These are phyloP conservation scores for Boeremia lycopersici DNA, from an alignment of 2,329 filamentous ascomycete genomes.

Conservation along the genomic window DNA sequence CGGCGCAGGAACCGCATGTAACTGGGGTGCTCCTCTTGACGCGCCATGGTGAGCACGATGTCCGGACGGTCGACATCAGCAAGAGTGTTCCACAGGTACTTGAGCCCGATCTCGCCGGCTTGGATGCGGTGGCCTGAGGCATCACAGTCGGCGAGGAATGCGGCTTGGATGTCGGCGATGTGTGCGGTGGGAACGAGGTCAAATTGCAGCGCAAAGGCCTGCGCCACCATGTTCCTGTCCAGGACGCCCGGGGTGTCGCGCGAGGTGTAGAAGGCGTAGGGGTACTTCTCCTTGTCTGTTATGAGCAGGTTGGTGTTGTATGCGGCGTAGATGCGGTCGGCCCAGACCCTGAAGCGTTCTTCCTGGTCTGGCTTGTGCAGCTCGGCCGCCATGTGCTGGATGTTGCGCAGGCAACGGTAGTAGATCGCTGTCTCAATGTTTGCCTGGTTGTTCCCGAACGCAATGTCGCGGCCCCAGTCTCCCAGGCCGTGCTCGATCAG, in stretches of 20 bases:
- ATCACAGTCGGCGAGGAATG: slow-evolving; percentile 36
- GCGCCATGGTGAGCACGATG: slow-evolving; percentile 52
- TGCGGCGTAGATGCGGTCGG: slow-evolving; percentile 25
- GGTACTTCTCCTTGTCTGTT: slow-evolving; percentile 31
- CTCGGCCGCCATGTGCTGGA: slow-evolving; percentile 45
- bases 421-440: slow-evolving; percentile 55
- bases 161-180: slow-evolving; percentile 32
- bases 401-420: slow-evolving; percentile 48
- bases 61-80: slow-evolving; percentile 46
- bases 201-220: slow-evolving; percentile 49
- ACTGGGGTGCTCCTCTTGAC: slow-evolving; percentile 56
- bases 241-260: slow-evolving; percentile 40
- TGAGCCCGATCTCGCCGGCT: slow-evolving; percentile 52
- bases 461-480: slow-evolving; percentile 53
- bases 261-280: slow-evolving; percentile 50
- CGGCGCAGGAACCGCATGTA: slow-evolving; percentile 57
- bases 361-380: slow-evolving; percentile 19
- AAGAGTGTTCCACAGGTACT: slow-evolving; percentile 52
- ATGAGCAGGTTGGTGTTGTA: slow-evolving; percentile 31
- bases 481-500: slow-evolving; percentile 53
- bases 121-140: slow-evolving; percentile 42
- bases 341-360: slow-evolving; percentile 25
- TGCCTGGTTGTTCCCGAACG: slow-evolving; percentile 53
- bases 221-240: slow-evolving; percentile 50
- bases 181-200: slow-evolving; percentile 35